Percentiles rank a stretch among this genome's conserved stretches.
These are phyloP conservation scores for Carpinus fangiana DNA, from an alignment of 306 rosid genomes.

Conservation along the genomic window DNA sequence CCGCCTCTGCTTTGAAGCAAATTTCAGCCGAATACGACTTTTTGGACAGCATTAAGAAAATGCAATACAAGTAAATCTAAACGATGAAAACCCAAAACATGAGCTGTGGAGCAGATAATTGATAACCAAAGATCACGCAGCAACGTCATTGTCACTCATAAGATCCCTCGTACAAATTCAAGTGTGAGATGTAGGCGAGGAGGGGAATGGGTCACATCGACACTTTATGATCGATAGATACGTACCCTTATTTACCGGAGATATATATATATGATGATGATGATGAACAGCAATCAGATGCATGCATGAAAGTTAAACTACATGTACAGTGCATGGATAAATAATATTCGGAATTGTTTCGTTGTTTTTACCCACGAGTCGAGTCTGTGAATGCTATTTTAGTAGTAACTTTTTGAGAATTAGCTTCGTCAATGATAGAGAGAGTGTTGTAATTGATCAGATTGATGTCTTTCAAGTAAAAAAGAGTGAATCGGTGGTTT, in stretches of 20 bases:
- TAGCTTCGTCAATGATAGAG: conserved; percentile 1
- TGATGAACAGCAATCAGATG: not conserved
- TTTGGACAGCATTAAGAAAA: not conserved
- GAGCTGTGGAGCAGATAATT: conserved; percentile 29
- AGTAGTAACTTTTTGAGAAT: not conserved
- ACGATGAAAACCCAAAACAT: not conserved
- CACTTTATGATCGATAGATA: not conserved
- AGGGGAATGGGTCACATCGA: conserved; percentile 1
- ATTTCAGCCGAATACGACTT: not conserved
- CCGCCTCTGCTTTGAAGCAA: not conserved
- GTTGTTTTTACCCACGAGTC: not conserved
- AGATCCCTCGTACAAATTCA: not conserved
- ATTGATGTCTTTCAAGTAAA: not conserved
- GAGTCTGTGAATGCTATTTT: not conserved
- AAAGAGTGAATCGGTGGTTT: not conserved
- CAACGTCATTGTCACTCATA: not conserved
- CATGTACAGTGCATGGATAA: not conserved
- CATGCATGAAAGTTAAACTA: not conserved
- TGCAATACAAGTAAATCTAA: not conserved
- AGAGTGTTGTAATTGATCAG: not conserved
- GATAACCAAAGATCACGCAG: conserved; percentile 5
- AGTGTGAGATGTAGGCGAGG: not conserved
- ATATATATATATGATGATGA: not conserved
- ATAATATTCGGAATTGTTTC: not conserved
- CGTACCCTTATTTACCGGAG: not conserved